Evolutionary conservation across 1,284 basidiomycete genomes (phyloP), one percentile per base, ranked within the genome.

Genomic region (Moesziomyces aphidis): DNA sequence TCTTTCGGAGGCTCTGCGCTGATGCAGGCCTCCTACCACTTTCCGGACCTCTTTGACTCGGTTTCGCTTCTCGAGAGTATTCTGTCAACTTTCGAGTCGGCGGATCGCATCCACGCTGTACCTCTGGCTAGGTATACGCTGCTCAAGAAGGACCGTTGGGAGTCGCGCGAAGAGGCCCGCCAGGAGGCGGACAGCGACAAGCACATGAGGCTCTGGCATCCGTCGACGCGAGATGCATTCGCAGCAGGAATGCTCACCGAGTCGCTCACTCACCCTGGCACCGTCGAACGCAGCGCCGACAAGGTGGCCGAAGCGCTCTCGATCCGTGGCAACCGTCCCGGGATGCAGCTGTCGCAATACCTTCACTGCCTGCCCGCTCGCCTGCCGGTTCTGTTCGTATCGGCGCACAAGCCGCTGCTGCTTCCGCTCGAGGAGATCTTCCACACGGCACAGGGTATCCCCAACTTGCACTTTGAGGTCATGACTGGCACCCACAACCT

Each of bases 401-500:
- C 66, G n/a, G 65, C 65, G 10, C 66, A 68, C 71, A 69, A 66
- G 50, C 71, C 71, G 2, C 53, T 73, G 5, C 55, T 73, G 1
- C 59, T 69, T 5, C 71, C 62, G 0, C 62, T 73, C 21, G 71
- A 69, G 47, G 66, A 73, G 49, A 60, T 73, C 50, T 65, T 64
- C 55, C 66, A 68, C 58, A 65, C 59, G 0, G 71, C 71, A 21
- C 65, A 69, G n/a, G 50, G 61, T 22, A 69, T 68, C 31, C 65
- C 66, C 36, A 69, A 68, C 23, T 62, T 69, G 24, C 65, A 69
- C 51, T 73, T 73, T 36, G 71, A 73, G 52, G 62, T 66, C 47
- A 64, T 73, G 61, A 66, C 57, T n/a, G 66, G 71, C 55, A 69
- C 61, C 21, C 71, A 73, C 55, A 73, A 65, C 45, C 62, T 73